A percentile compares a stretch with the other conserved stretches of the same genome.
These are phyloP conservation scores for Casuarina glauca DNA, from an alignment of 306 rosid genomes.

Conservation along the genomic window DNA sequence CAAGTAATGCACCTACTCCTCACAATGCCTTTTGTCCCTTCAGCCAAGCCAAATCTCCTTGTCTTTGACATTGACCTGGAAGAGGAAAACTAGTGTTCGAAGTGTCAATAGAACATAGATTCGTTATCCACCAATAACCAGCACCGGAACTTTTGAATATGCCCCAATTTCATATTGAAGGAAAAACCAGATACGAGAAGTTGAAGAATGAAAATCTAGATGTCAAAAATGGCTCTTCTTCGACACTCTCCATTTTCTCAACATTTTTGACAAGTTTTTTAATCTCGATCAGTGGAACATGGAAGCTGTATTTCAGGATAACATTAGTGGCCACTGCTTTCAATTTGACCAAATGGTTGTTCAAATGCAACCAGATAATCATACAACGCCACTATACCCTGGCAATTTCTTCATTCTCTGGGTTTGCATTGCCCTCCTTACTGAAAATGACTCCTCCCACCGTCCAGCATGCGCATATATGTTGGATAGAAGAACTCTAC, in stretches of 20 bases:
- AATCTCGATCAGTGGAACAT: background rate
- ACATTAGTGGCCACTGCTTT: background rate
- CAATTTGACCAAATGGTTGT: background rate
- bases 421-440: slow-evolving; percentile 55
- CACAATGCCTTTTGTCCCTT: too few species aligned
- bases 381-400: slow-evolving; percentile 73
- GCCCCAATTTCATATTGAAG: background rate
- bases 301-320: background rate
- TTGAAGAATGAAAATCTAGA: background rate
- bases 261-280: slow-evolving; percentile 1
- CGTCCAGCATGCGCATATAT: slow-evolving; percentile 77
- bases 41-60: too few species aligned
- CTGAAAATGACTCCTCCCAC: slow-evolving; percentile 78
- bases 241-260: background rate
- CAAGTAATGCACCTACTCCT: too few species aligned
- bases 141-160: background rate
- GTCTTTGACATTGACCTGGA: too few species aligned
- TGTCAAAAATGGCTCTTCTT: background rate
- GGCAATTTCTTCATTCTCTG: slow-evolving; percentile 56
- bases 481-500: slow-evolving; percentile 77
- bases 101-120: background rate
- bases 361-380: slow-evolving; percentile 20
- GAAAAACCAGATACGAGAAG: background rate
- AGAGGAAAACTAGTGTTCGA: too few species aligned
- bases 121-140: background rate